Base-by-base conservation (phyloP, 345 rosid species). In the Geranium rotundifolium region DNA sequence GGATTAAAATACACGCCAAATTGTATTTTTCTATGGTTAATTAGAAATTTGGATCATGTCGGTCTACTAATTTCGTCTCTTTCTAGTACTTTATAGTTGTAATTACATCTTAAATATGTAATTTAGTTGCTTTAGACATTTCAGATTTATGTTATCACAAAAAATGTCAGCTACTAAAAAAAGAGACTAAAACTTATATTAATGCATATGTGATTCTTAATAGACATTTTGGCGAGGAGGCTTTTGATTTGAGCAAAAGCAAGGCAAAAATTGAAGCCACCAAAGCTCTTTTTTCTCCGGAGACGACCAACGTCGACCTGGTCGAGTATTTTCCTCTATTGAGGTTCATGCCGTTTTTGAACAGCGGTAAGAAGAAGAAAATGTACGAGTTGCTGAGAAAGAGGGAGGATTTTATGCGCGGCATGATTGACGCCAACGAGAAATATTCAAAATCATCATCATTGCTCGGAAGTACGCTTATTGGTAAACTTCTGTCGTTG, bases 401-500 rank as follows among this genome's bases (percentile, higher is more conserved):
- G 46, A 49, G 50, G 30, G 58, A 49, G 1, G 10, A n/a, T 15
- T 66, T 66, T 41, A 5, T 60, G 8, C 58, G 29, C 18, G 17
- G 58, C 19, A 29, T 59, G 63, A 16, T 57, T 4, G 41, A 54
- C 10, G 59, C 18, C 20, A 18, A 57, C 8, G 0, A 2, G 8
- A 2, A 55, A 20, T 13, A 54, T 5, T 16, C 30, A 29, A 27
- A 3, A 59, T 17, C n/a, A 0, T 17, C 6, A 63, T 27, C 37
- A 31, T n/a, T 12, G 9, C 10, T 12, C 7, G 1, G 61, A 57
- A n/a, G 17, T n/a, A 31, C 41, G 4, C 60, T 66, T 29, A 50
- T 59, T n/a, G 58, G 50, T 49, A 52, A 27, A 12, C 50, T 59
- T 30, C 52, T 66, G 18, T 59, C 59, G 57, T 37, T 66, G 18